Conservation (phyloP, 805 yeast genomes). For the Teunomyces aglyptinius region DNA sequence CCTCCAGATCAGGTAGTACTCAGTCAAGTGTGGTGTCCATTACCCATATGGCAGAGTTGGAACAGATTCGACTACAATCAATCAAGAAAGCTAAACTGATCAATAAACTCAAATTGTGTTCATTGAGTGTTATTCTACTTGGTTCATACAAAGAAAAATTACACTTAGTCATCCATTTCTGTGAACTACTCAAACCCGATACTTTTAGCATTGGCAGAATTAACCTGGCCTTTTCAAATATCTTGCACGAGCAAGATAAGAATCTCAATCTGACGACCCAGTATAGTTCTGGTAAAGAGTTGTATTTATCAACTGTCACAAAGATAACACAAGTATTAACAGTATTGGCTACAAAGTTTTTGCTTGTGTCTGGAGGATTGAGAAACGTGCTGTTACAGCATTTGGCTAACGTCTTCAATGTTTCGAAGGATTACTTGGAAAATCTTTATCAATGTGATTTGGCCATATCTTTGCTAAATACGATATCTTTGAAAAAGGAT, state of each 20-base stretch:
- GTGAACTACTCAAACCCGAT: conserved; percentile 13
- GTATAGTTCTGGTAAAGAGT: conserved; percentile 17
- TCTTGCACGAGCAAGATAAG: conserved; percentile 3
- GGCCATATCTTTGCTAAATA: not conserved
- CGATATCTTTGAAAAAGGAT: not conserved
- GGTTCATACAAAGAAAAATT: conserved; percentile 34
- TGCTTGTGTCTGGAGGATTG: conserved; percentile 15
- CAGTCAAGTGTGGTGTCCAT: conserved; percentile 19
- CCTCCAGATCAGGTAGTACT: conserved; percentile 20
- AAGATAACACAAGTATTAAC: conserved; percentile 15
- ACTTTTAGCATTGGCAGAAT: conserved; percentile 9
- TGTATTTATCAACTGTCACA: conserved; percentile 13
- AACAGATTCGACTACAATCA: conserved; percentile 3
- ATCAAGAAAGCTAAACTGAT: conserved; percentile 4
- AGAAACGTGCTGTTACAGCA: conserved; percentile 13
- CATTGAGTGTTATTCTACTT: conserved; percentile 20
- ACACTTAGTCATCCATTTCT: conserved; percentile 16
- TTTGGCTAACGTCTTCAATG: not conserved
- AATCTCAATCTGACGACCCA: conserved; percentile 5
- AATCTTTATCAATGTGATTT: not conserved
- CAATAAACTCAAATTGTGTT: conserved; percentile 10
- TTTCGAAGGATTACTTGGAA: not conserved
- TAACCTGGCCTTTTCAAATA: not conserved
- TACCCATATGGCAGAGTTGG: conserved; percentile 5
- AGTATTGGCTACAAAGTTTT: conserved; percentile 14